phyloP scores from a whole-genome alignment of 805 yeast species.

The Wickerhamiella alocasiicola region DNA sequence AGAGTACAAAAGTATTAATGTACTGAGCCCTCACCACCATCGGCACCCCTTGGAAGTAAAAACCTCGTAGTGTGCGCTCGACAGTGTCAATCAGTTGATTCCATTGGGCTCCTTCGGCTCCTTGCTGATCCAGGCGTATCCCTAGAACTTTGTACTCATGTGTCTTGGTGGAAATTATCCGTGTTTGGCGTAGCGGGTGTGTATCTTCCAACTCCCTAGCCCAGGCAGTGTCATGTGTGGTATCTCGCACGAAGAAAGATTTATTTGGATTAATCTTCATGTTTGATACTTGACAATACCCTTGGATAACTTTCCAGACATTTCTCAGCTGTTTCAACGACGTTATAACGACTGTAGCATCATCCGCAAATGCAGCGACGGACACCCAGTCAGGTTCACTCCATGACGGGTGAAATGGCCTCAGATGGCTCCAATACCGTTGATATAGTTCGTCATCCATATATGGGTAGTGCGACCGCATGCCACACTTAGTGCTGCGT shows the following conservation, averaged over 20 bases:
- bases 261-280: too few species aligned
- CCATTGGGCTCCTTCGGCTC: not conserved
- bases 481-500: not conserved
- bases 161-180: too few species aligned
- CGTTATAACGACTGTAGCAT: not conserved
- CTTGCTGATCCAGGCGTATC: too few species aligned
- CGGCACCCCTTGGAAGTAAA: not conserved
- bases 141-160: too few species aligned
- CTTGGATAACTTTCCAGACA: not conserved
- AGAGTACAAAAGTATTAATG: slow-evolving; percentile 1
- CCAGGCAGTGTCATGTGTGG: too few species aligned
- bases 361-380: slow-evolving; percentile 5
- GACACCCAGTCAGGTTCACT: not conserved
- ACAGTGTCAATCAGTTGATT: not conserved
- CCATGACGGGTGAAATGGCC: too few species aligned
- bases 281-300: not conserved
- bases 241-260: too few species aligned
- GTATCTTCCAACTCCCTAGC: too few species aligned
- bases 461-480: not conserved
- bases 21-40: not conserved
- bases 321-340: not conserved
- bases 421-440: too few species aligned
- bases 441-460: not conserved
- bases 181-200: too few species aligned
- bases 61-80: not conserved